Evolutionary conservation across 2,329 filamentous ascomycete genomes (phyloP), one percentile per base, ranked within the genome.

Genomic region (Talaromyces sp.): DNA sequence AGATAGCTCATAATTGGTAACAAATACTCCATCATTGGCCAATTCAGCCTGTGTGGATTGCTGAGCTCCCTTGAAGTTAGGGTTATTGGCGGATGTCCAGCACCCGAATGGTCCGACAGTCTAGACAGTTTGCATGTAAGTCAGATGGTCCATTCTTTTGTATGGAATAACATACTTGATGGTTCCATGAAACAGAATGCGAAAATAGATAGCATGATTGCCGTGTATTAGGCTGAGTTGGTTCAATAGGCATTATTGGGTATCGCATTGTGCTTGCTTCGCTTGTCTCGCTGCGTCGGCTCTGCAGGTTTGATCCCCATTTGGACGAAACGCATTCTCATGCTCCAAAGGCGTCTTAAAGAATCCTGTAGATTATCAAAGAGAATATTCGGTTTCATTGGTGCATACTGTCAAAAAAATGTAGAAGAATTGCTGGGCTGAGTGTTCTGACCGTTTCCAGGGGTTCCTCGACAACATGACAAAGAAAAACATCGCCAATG

Each of bases 101-200:
- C 38, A 43, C 34, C 58, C 58, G 58, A 43, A 45, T 59, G 58
- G 58, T 29, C 40, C 17, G 58, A 59, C 36, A 29, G 15, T 5
- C 17, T n/a, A 54, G 17, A 5, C 8, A 34, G n/a, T 34, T 31
- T 19, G 36, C 51, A 54, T 29, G 25, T 8, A 54, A 11, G 6
- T 31, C 27, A 53, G 27, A 19, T 5, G 11, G 1, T 3, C 2
- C 27, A 54, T 54, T 53, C 17, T 54, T 2, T 19, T 11, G 15
- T 19, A 19, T 13, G 29, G 49, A 31, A 34, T 34, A 11, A 13
- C 17, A 34, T 54, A 19, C 19, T 15, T 31, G 27, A 31, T 31
- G 4, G 11, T 2, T 53, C 25, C 13, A 25, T 53, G 15, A 31
- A 1, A 31, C 19, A 51, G 3, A 22, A 3, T 47, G 5, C n/a